Conservation (phyloP, 805 yeast species). For the Huiozyma naganishii region DNA sequence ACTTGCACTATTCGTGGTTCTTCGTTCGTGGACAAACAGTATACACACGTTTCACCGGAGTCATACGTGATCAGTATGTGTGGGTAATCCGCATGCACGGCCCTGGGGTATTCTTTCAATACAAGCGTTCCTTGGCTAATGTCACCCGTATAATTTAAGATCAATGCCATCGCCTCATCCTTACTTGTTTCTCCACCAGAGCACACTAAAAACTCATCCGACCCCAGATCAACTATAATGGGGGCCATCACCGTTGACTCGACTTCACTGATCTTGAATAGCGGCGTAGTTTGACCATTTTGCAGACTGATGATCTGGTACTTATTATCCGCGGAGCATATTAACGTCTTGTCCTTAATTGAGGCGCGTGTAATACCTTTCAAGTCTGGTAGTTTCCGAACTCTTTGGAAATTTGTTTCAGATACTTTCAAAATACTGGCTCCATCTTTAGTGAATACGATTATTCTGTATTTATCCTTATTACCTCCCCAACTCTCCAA, state of each 20-base stretch:
- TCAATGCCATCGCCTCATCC: conserved; percentile 24
- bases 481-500: background rate
- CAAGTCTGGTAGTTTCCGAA: conserved; percentile 4
- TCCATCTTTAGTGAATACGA: conserved; percentile 8
- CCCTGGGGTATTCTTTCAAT: conserved; percentile 19
- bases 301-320: conserved; percentile 20
- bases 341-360: conserved; percentile 6
- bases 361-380: conserved; percentile 3
- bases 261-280: conserved; percentile 22
- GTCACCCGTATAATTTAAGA: conserved; percentile 23
- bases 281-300: conserved; percentile 10
- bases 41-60: conserved; percentile 3
- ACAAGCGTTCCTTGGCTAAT: conserved; percentile 24
- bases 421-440: conserved; percentile 9
- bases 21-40: conserved; percentile 5
- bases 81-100: conserved; percentile 16
- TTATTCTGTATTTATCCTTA: conserved; percentile 6
- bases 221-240: conserved; percentile 12
- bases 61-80: conserved; percentile 15
- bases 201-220: conserved; percentile 16
- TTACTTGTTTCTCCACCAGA: conserved; percentile 21
- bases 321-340: conserved; percentile 15
- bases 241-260: conserved; percentile 12
- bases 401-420: conserved; percentile 2
- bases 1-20: conserved; percentile 14